Evolutionary conservation across 1,139 yeast species (phyloP), one percentile per base, ranked within the genome.

Genomic region (Wickerhamiella pararugosa): DNA sequence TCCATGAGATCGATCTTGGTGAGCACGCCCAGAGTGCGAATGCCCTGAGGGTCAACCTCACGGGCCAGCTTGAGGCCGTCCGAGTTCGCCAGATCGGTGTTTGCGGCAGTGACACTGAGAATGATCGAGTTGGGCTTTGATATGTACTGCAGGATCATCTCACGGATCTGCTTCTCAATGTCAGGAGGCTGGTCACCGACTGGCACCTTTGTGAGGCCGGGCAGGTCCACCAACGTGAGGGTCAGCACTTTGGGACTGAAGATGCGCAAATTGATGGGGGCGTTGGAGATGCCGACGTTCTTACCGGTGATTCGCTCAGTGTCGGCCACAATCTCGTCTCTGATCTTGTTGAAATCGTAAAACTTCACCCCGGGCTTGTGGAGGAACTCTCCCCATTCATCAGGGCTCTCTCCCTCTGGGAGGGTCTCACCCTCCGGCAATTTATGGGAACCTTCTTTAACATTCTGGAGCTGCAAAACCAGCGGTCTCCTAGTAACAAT

Each of bases 141-240:
- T 53, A 87, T 87, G 59, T 80, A 87, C 61, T 83, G 83, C 73
- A 87, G 70, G 46, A 87, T 70, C 97, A 87, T 87, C 50, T 87
- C 95, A 57, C 82, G 77, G 54, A 87, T 87, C 65, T 84, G 95
- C 50, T 74, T 78, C 66, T 90, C 98, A 51, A 90, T 90, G 62
- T 90, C 97, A 58, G 81, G 82, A 42, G 98, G 98, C 64, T 90
- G 98, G 62, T 90, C 97, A 38, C 98, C 98, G 42, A 90, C 97
- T 6, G 98, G 97, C 36, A 90, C 97, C 62, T 90, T 90, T 27
- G 98, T 90, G 57, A 90, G 71, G 48, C 98, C 98, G 9, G 98
- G 98, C 55, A 90, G 71, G 68, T 90, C 98, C 34, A 90, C 97
- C 57, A 90, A 72, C 1, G 98, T 90, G 61, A 90, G 73, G 8